These are phyloP conservation scores for Coemansia asiatica DNA, from an alignment of 192 early-diverging fungal genomes.

Conservation along the genomic window DNA sequence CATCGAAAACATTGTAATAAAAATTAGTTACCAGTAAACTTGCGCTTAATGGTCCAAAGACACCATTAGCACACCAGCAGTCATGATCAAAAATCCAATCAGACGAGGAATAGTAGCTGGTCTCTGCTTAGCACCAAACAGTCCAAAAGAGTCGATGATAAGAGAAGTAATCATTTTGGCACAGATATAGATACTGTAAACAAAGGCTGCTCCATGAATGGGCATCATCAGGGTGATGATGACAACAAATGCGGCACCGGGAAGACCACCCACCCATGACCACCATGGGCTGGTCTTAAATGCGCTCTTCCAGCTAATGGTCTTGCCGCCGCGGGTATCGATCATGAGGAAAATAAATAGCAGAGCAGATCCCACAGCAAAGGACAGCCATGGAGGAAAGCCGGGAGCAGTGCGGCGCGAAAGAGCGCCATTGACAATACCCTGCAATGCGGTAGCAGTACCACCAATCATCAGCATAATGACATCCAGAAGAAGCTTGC, in stretches of 20 bases:
- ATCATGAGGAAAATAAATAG: slow-evolving; percentile 31
- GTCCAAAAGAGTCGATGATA: slow-evolving; percentile 26
- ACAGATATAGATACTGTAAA: slow-evolving; percentile 27
- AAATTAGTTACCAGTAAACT: background rate
- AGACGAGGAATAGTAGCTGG: slow-evolving; percentile 24
- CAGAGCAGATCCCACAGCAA: slow-evolving; percentile 20
- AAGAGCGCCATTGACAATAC: slow-evolving; percentile 26
- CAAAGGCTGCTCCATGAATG: slow-evolving; percentile 20
- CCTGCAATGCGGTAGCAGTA: slow-evolving; percentile 20
- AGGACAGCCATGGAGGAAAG: slow-evolving; percentile 34
- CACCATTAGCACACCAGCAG: slow-evolving; percentile 29
- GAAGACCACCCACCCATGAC: slow-evolving; percentile 28
- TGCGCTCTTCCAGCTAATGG: slow-evolving; percentile 29
- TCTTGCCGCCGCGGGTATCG: slow-evolving; percentile 26
- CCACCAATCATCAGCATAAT: slow-evolving; percentile 23
- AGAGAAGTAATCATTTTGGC: slow-evolving; percentile 27
- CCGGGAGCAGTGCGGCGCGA: slow-evolving; percentile 20
- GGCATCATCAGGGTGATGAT: slow-evolving; percentile 37
- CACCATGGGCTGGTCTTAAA: slow-evolving; percentile 30
- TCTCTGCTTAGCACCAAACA: slow-evolving; percentile 26
- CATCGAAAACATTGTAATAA: background rate
- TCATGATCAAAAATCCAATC: slow-evolving; percentile 20
- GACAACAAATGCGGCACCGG: slow-evolving; percentile 25
- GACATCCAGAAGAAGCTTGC: slow-evolving; percentile 22
- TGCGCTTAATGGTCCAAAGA: slow-evolving; percentile 15